Evolutionary conservation across 2,329 filamentous ascomycete species (phyloP), one percentile per base, ranked within the genome.

Genomic region (Colletotrichum truncatum): DNA sequence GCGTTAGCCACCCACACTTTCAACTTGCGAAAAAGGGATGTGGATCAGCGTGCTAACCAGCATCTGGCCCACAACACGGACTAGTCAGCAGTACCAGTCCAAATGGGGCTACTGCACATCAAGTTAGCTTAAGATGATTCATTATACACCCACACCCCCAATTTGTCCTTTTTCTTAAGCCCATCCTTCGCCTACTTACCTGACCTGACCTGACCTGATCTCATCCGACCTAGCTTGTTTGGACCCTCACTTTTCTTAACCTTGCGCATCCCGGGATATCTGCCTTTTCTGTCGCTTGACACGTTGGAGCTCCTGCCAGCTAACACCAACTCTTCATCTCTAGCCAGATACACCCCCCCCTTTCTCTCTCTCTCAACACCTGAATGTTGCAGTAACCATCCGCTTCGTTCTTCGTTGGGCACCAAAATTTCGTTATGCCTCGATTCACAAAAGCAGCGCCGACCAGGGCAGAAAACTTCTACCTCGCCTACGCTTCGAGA

Each of bases 241-340:
- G 46, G 61, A 59, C 60, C 54, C 54, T 53, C 55, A 46, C 53
- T 48, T 63, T 26, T 41, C 51, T 41, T 30, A 46, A 64, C 64
- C 53, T 53, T 53, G 62, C 32, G 32, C 34, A 48, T 39, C 36
- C 48, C 62, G 56, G 56, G 55, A 61, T 61, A 49, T 56, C 48
- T 65, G 48, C 62, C 56, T 53, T 30, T 61, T 65, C 56, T 54
- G 62, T 65, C 56, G 39, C 48, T 65, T 65, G 49, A 65, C 49
- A 56, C 56, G 56, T 65, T 53, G 48, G 56, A 61, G 62, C 56
- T 65, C 53, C 46, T 54, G 41, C 64, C 48, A 58, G 64, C 60
- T 59, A 67, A 59, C 41, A 45, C 48, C 43, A 45, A 45, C 39
- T 65, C 41, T 54, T 28, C 32, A 34, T 32, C 18, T 12, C n/a